Evolutionary conservation across 495 filamentous ascomycete genomes (phyloP), one percentile per base, ranked within the genome.

Genomic region (Penicillium dipodomyicola): DNA sequence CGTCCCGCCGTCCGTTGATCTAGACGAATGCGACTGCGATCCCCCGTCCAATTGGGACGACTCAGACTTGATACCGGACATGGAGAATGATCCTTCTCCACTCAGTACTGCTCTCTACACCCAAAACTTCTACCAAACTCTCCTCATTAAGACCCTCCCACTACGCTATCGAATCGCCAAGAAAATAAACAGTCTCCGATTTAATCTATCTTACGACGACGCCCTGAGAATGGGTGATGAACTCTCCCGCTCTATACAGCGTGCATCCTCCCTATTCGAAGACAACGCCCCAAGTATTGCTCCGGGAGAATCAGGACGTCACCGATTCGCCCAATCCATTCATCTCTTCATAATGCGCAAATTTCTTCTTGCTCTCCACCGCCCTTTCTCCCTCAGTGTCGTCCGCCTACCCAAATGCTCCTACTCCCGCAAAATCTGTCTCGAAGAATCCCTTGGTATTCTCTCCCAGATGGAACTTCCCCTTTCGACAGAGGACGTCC

Each of bases 21-120:
- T 76, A 10, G 70, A 76, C 14, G 73, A 78, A 54, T 79, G 73
- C 45, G 72, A 77, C 43, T 86, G 81, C 12, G 71, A 74, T 49
- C 60, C 76, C 1, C 85, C 85, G 0, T 72, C 75, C 8, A 87
- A 87, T 37, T 68, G 74, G 59, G 74, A 86, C 59, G 85, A 88
- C 55, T 63, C 72, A 8, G 78, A 85, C n/a, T 60, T 87, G 11
- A 66, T 67, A 23, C 77, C 80, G 47, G 61, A 70, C 0, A 78
- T 77, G 51, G 63, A 62, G n/a, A 63, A 60, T 5, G 52, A 65
- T 3, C 69, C 73, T 6, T 57, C 62, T 5, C 61, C 71, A 10
- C 65, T 71, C 6, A 70, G 74, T 12, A 67, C 48, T 4, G 61
- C 54, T 0, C 67, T 46, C 6, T 78, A 71, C 49, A 86, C 84